Percentiles rank a stretch among this genome's conserved stretches.
Conservation (phyloP, 495 filamentous ascomycete species). For the Cetradonia linearis region DNA sequence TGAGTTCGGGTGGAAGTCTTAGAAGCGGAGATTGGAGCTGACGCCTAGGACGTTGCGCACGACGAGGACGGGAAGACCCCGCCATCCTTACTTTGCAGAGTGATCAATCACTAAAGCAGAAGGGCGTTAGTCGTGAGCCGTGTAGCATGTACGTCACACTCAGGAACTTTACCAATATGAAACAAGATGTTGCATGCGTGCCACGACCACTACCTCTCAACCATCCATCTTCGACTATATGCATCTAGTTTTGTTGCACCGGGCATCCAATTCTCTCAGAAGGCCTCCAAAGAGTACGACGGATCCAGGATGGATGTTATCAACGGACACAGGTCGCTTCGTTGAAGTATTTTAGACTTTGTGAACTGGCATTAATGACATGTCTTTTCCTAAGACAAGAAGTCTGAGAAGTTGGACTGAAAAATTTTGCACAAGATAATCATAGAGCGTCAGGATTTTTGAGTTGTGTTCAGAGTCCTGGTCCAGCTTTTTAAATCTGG, state of each 20-base stretch:
- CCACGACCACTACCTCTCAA: background rate
- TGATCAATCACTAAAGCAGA: background rate
- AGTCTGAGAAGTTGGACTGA: background rate
- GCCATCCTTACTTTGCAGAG: conserved; percentile 3
- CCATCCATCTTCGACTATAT: background rate
- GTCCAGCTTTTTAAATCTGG: conserved; percentile 5
- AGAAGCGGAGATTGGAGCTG: conserved; percentile 30
- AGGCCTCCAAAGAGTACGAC: background rate
- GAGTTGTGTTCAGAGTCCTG: background rate
- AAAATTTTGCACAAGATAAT: background rate
- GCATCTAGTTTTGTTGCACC: background rate
- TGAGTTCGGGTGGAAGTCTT: conserved; percentile 32
- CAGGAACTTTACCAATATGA: conserved; percentile 4
- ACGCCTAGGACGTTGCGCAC: conserved; percentile 7
- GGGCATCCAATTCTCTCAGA: background rate
- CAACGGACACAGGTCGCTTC: background rate
- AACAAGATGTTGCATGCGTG: background rate
- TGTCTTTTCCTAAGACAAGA: background rate
- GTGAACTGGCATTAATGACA: background rate
- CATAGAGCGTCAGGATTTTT: background rate
- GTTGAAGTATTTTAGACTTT: background rate
- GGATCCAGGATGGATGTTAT: background rate
- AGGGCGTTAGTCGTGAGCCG: background rate
- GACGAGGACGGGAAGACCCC: conserved; percentile 7
- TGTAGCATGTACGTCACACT: background rate